A percentile compares a stretch with the other conserved stretches of the same genome.
These are phyloP conservation scores for Eutypa lata DNA, from an alignment of 2,329 filamentous ascomycete genomes.

Conservation along the genomic window DNA sequence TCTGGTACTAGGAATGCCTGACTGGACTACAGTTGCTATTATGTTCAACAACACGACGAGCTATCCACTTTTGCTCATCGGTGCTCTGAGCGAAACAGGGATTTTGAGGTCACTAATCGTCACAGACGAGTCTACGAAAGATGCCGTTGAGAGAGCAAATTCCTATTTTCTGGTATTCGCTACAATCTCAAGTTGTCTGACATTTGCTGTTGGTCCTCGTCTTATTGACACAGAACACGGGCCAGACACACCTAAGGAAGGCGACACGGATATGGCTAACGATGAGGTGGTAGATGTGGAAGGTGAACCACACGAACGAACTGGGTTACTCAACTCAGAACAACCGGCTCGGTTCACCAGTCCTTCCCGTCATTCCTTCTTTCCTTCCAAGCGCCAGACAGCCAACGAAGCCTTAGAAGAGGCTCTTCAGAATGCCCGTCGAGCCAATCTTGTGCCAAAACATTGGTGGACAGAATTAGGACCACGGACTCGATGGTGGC, in stretches of 20 bases:
- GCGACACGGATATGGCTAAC: conserved; percentile 14
- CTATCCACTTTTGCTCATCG: conserved; percentile 43
- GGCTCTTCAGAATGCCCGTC: conserved; percentile 12
- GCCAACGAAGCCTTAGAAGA: neutral
- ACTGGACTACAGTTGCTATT: conserved; percentile 42
- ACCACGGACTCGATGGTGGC: conserved; percentile 28
- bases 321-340: conserved; percentile 42
- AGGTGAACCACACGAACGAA: conserved; percentile 40
- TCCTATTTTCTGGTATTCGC: conserved; percentile 66
- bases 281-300: conserved; percentile 13
- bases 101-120: conserved; percentile 48
- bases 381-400: conserved; percentile 21
- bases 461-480: conserved; percentile 25
- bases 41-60: conserved; percentile 49
- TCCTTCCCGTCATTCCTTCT: conserved; percentile 25
- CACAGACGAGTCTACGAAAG: conserved; percentile 38
- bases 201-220: conserved; percentile 60
- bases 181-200: conserved; percentile 60
- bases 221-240: conserved; percentile 47
- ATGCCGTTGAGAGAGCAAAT: conserved; percentile 56
- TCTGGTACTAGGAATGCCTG: conserved; percentile 37
- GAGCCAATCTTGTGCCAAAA: conserved; percentile 22
- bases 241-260: conserved; percentile 29
- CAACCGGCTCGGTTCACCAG: conserved; percentile 12
- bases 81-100: conserved; percentile 46